These are phyloP conservation scores for Aspergillus aculeatus DNA, from an alignment of 2,329 filamentous ascomycete genomes.

Conservation along the genomic window DNA sequence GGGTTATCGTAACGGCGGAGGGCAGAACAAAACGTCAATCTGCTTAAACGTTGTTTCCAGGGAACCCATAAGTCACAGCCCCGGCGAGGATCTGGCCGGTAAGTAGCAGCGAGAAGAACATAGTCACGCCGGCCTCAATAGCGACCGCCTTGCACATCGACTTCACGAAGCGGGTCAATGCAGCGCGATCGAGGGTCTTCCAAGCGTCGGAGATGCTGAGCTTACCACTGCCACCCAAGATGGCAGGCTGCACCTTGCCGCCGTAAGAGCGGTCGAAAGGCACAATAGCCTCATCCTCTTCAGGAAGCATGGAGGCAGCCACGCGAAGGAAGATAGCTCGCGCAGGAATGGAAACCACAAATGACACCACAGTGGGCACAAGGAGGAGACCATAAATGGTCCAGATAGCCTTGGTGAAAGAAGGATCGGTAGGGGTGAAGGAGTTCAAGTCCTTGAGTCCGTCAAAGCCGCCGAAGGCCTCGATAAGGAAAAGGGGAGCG, in stretches of 20 bases:
- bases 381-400: constrained; percentile 31
- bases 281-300: constrained; percentile 78
- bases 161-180: constrained; percentile 71
- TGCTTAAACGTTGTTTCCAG: not conserved
- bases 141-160: constrained; percentile 70
- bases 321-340: constrained; percentile 76
- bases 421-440: not conserved
- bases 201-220: constrained; percentile 74
- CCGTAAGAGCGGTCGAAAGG: constrained; percentile 86
- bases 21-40: not conserved
- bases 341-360: constrained; percentile 71
- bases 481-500: constrained; percentile 46
- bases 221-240: constrained; percentile 70
- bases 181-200: constrained; percentile 70
- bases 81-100: constrained; percentile 12
- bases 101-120: constrained; percentile 27
- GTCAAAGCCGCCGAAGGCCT: constrained; percentile 32
- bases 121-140: constrained; percentile 50
- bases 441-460: constrained; percentile 17
- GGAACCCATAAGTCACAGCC: constrained; percentile 9
- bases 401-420: constrained; percentile 5
- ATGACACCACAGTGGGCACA: constrained; percentile 49
- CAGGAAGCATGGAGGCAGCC: constrained; percentile 80
- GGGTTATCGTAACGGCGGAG: not conserved
- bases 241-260: constrained; percentile 71